These are phyloP conservation scores for Tulasnella sp. DNA, from an alignment of 768 basidiomycete species.

Conservation along the genomic window DNA sequence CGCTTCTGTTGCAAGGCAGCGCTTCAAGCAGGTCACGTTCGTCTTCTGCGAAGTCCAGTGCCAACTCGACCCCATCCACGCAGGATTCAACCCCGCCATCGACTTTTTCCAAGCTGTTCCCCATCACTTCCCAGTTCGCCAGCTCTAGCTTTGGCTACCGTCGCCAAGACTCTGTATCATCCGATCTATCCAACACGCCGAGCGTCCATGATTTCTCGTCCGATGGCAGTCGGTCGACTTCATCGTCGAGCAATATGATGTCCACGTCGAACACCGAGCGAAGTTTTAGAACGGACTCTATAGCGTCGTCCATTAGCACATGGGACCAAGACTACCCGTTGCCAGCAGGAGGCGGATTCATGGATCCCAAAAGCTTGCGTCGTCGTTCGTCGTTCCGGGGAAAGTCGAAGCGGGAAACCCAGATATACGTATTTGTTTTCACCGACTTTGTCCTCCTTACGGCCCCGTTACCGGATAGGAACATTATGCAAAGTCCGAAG, in stretches of 20 bases:
- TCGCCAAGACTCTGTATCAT: constrained; percentile 10
- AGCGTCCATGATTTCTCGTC: background rate
- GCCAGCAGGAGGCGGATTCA: background rate
- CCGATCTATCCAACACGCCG: constrained; percentile 8
- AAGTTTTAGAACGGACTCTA: constrained; percentile 8
- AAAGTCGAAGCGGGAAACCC: constrained; percentile 15
- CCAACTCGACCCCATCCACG: background rate
- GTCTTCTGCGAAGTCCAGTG: background rate
- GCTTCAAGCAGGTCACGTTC: too few species aligned
- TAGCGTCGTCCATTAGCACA: constrained; percentile 1
- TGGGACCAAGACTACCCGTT: constrained; percentile 6
- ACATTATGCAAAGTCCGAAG: constrained; percentile 21
- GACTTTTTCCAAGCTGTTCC: constrained; percentile 6
- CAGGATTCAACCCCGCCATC: background rate
- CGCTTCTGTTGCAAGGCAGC: constrained; percentile 19
- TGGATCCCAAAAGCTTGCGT: constrained; percentile 4
- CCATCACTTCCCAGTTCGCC: background rate
- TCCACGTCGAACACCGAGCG: constrained; percentile 9
- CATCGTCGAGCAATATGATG: background rate
- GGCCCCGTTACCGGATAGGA: constrained; percentile 23
- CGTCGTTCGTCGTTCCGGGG: constrained; percentile 11
- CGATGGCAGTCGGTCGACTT: constrained; percentile 13
- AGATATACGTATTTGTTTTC: constrained; percentile 42
- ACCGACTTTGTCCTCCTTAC: constrained; percentile 58
- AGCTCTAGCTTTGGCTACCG: background rate